Conservation (phyloP, 345 rosid species). For the Noccaea bulbosa region DNA sequence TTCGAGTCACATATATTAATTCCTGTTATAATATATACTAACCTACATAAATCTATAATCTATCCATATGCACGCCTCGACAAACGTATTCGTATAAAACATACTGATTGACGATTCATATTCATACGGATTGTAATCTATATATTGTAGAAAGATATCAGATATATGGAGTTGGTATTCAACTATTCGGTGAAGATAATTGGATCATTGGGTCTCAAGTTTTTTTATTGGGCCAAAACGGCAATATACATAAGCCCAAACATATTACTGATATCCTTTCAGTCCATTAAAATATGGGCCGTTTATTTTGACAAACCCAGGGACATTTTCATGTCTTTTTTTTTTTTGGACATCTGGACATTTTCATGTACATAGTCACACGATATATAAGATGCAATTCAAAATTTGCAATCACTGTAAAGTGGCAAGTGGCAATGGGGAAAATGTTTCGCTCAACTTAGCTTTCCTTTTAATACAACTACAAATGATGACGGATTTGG, state of each 20-base stretch:
- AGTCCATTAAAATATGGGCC: background rate
- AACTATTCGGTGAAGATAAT: background rate
- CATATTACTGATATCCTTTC: background rate
- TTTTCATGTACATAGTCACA: background rate
- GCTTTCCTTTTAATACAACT: conserved; percentile 45
- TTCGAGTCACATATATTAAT: conserved; percentile 18
- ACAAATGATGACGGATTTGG: conserved; percentile 39
- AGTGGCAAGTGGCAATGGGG: conserved; percentile 11
- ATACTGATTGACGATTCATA: background rate
- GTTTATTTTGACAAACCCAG: background rate
- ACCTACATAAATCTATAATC: conserved; percentile 3
- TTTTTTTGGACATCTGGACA: too few species aligned
- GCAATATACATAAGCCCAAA: background rate
- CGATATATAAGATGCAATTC: conserved; percentile 7
- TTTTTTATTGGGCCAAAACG: background rate
- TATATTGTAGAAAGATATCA: background rate
- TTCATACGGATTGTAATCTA: background rate
- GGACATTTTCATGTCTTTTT: background rate
- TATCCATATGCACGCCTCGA: conserved; percentile 16
- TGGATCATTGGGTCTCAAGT: background rate
- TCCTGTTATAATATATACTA: background rate
- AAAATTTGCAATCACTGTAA: conserved; percentile 27
- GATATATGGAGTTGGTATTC: background rate
- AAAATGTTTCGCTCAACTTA: conserved; percentile 31
- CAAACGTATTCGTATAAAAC: conserved; percentile 26